Base-by-base conservation (phyloP, 2,329 filamentous ascomycete genomes). In the Trichoderma sp. region DNA sequence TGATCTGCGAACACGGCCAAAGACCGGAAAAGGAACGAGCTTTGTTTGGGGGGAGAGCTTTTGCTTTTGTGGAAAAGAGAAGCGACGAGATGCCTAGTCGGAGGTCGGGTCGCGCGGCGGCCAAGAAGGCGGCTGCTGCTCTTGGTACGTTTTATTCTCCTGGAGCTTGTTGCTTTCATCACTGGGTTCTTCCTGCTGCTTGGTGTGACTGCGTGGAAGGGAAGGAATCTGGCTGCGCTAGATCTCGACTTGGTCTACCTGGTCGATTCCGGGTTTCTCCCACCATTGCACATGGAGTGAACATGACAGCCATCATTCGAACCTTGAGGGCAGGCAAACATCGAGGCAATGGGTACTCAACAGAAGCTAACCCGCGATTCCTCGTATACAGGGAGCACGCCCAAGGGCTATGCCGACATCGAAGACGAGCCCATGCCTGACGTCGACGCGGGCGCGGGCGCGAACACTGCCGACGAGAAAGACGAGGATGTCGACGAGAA, bases 81-180 rank as follows among this genome's bases (percentile, higher is more conserved):
- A 48, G 30, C 45, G 47, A 47, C 41, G 66, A 76, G 3, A 39
- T 76, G 74, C 72, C 73, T 68, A 80, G 81, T 68, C 79, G 80
- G 74, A 77, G 82, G 73, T 82, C 82, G 69, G 82, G 82, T 68
- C 81, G 82, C 75, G 81, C 82, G 69, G 82, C 82, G 68, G 82
- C 82, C 52, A 83, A 81, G 75, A 81, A 80, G 73, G 82, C 82
- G 67, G 80, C 82, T 67, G 82, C 81, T 68, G 82, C 82, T 68
- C 75, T 84, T 70, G 82, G 82, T 84, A 77, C 73, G 81, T 77
- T 57, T 64, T 24, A 24, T 24, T 24, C 3, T 24, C 21, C 21
- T 24, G 21, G 21, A 24, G 21, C 21, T 24, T 24, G 57, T 24
- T 24, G 57, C 41, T 54, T 48, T 44, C 34, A 65, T 66, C 21